These are phyloP conservation scores for Cryptosporidium baileyi DNA, from an alignment of 169 alveolate species.

Conservation along the genomic window DNA sequence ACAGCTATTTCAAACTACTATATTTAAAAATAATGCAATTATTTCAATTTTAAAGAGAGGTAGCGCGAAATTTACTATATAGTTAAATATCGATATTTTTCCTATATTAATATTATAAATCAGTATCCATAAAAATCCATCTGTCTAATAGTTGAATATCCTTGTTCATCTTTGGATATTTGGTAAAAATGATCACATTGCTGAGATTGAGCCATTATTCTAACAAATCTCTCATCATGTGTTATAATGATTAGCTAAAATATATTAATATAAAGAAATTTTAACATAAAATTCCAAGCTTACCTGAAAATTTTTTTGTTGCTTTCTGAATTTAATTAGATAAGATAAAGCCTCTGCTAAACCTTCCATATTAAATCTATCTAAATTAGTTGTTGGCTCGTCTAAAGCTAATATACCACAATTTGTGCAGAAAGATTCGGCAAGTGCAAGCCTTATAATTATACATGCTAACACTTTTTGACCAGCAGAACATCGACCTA, in stretches of 20 bases:
- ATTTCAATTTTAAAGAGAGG: not conserved
- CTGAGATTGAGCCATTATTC: constrained; percentile 77
- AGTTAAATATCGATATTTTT: too few species aligned
- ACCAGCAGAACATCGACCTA: constrained; percentile 98
- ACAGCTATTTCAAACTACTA: not conserved
- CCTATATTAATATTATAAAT: too few species aligned
- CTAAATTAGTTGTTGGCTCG: constrained; percentile 99
- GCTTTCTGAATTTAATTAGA: constrained; percentile 81
- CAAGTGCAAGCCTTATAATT: constrained; percentile 96
- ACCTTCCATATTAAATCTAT: constrained; percentile 91
- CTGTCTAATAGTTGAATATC: constrained; percentile 64
- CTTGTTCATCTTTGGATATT: constrained; percentile 46
- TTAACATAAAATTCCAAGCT: not conserved
- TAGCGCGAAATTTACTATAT: too few species aligned
- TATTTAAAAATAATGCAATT: not conserved
- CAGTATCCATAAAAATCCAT: constrained; percentile 38
- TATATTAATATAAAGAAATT: not conserved
- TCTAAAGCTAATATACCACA: constrained; percentile 98
- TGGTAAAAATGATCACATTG: constrained; percentile 57
- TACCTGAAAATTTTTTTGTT: constrained; percentile 74
- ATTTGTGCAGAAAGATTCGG: constrained; percentile 96
- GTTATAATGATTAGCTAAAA: constrained; percentile 95
- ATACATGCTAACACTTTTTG: constrained; percentile 96
- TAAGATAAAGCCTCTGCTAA: constrained; percentile 75
- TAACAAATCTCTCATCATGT: constrained; percentile 97